A percentile compares a stretch with the other conserved stretches of the same genome.
Conservation (phyloP, 495 filamentous ascomycete species). For the Venustampulla echinocandica region DNA sequence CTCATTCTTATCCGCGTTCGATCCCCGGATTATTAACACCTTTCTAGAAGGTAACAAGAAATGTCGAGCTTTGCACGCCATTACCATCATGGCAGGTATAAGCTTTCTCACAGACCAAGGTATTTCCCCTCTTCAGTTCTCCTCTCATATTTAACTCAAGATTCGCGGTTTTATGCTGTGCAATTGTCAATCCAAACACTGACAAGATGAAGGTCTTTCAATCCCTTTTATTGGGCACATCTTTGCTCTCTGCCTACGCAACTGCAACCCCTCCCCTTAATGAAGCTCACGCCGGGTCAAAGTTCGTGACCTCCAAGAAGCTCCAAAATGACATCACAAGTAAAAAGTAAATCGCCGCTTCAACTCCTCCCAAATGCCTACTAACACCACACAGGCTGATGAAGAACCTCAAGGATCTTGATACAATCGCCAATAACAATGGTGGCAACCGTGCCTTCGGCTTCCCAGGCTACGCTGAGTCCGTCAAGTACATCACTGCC, state of each 20-base stretch:
- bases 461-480: slow-evolving; percentile 35
- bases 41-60: slow-evolving; percentile 2
- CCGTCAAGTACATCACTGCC: slow-evolving; percentile 33
- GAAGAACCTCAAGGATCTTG: slow-evolving; percentile 25
- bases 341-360: not conserved
- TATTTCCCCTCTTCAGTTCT: not conserved
- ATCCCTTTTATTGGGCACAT: not conserved
- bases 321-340: slow-evolving; percentile 1
- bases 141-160: not conserved
- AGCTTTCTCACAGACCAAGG: not conserved
- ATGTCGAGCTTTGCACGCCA: not conserved
- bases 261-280: not conserved
- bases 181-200: not conserved
- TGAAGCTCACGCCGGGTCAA: not conserved
- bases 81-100: not conserved
- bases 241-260: not conserved
- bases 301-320: not conserved
- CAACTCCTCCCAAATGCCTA: not conserved
- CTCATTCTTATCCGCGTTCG: not conserved
- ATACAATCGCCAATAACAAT: slow-evolving; percentile 33
- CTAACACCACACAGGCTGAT: slow-evolving; percentile 21
- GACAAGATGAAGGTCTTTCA: not conserved
- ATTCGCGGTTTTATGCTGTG: not conserved
- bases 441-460: slow-evolving; percentile 42
- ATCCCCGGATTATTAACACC: not conserved